Conservation (phyloP, 2,329 filamentous ascomycete species). For the Venturia effusa region DNA sequence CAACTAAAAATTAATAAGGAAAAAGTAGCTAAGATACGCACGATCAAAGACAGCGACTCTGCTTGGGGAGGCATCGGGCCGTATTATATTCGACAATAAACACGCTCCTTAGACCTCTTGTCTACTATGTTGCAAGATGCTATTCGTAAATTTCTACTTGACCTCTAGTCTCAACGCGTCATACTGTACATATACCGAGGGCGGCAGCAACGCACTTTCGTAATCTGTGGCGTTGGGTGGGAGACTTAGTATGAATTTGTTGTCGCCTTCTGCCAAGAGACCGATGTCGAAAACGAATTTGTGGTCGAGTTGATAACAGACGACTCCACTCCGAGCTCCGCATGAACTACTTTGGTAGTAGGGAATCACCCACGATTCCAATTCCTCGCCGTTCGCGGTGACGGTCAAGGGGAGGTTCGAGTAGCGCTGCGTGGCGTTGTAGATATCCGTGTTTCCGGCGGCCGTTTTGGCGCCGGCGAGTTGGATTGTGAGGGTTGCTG, state of each 20-base stretch:
- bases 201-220: conserved; percentile 45
- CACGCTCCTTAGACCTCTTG: no score
- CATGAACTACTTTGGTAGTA: conserved; percentile 49
- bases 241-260: conserved; percentile 46
- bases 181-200: conserved; percentile 52
- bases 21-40: no score
- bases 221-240: conserved; percentile 49
- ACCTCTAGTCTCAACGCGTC: conserved; percentile 53
- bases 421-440: conserved; percentile 42
- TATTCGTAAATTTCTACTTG: neutral
- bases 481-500: conserved; percentile 51
- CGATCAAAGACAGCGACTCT: no score
- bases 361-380: conserved; percentile 47
- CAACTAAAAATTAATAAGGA: no score
- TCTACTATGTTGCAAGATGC: no score
- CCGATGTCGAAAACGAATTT: conserved; percentile 46
- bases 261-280: conserved; percentile 39
- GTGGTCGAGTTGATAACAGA: conserved; percentile 50
- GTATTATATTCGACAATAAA: no score
- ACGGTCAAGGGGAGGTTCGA: conserved; percentile 43
- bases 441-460: conserved; percentile 48
- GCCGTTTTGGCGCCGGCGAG: conserved; percentile 53
- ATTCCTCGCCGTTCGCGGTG: conserved; percentile 33
- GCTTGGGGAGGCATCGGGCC: no score
- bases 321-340: conserved; percentile 47